A percentile compares a stretch with the other conserved stretches of the same genome.
phyloP scores from a whole-genome alignment of 2,329 filamentous ascomycete species.

The Epichloe uncinata region DNA sequence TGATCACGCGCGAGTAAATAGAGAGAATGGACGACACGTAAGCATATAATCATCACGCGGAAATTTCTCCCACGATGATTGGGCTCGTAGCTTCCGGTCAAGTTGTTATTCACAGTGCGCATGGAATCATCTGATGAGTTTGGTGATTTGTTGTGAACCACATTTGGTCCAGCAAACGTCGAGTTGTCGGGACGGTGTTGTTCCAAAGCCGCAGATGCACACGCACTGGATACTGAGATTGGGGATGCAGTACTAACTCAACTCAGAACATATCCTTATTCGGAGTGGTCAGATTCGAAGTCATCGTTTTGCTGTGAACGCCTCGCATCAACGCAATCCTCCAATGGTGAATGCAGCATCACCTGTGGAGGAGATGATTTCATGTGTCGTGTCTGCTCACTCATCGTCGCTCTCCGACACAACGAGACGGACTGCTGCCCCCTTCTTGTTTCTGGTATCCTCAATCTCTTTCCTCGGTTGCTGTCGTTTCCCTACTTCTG shows the following conservation, averaged over 20 bases:
- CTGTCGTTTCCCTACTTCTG: slow-evolving; percentile 51
- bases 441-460: slow-evolving; percentile 28
- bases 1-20: not conserved
- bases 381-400: slow-evolving; percentile 14
- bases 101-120: not conserved
- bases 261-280: not conserved
- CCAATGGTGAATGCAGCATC: not conserved
- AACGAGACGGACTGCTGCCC: slow-evolving; percentile 31
- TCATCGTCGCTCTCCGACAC: slow-evolving; percentile 23
- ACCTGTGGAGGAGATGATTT: slow-evolving; percentile 5
- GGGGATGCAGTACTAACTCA: not conserved
- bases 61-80: not conserved
- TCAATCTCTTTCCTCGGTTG: slow-evolving; percentile 27
- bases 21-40: not conserved
- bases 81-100: not conserved
- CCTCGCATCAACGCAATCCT: not conserved
- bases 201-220: not conserved
- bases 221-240: not conserved
- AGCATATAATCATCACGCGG: not conserved
- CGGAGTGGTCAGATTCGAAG: not conserved
- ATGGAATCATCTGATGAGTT: not conserved
- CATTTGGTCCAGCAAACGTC: not conserved
- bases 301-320: not conserved
- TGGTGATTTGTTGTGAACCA: not conserved
- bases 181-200: not conserved